Conservation (phyloP, 2,329 filamentous ascomycete genomes). For the Cytospora mali region DNA sequence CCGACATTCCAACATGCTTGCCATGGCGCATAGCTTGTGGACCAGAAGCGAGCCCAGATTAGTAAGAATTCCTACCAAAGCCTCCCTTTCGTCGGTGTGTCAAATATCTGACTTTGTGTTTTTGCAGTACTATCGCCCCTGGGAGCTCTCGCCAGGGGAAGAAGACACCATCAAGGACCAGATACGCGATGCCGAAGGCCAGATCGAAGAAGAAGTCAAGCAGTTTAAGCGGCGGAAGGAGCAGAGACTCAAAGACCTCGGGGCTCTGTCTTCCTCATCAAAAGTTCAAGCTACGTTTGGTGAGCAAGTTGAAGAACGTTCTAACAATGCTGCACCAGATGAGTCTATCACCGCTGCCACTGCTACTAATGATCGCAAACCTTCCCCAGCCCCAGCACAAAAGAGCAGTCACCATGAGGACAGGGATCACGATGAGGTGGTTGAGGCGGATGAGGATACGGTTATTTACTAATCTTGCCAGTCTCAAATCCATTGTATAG, state of each 20-base stretch:
- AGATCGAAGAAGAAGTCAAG: slow-evolving; percentile 65
- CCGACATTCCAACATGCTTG: slow-evolving; percentile 71
- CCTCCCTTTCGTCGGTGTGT: too few relatives aligned
- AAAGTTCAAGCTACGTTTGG: slow-evolving; percentile 43
- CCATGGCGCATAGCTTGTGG: slow-evolving; percentile 71
- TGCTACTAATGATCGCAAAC: slow-evolving; percentile 28
- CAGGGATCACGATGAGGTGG: slow-evolving; percentile 65
- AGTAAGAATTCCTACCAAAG: slow-evolving; percentile 54
- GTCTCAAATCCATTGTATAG: not conserved
- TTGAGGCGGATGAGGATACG: slow-evolving; percentile 85
- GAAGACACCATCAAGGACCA: slow-evolving; percentile 73
- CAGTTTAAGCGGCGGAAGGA: slow-evolving; percentile 60
- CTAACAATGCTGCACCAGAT: slow-evolving; percentile 39
- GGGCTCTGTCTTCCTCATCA: slow-evolving; percentile 36
- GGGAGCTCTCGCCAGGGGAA: slow-evolving; percentile 71
- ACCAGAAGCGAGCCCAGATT: slow-evolving; percentile 73
- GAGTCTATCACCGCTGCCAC: slow-evolving; percentile 40
- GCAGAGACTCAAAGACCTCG: slow-evolving; percentile 44
- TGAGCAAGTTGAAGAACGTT: slow-evolving; percentile 47
- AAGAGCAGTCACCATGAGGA: slow-evolving; percentile 37
- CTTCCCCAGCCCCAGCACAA: slow-evolving; percentile 25
- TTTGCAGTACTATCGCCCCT: slow-evolving; percentile 80
- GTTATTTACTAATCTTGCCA: slow-evolving; percentile 73
- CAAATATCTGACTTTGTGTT: slow-evolving; percentile 11
- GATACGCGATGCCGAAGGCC: slow-evolving; percentile 63